Evolutionary conservation across 805 yeast genomes (phyloP), one percentile per base, ranked within the genome.

Genomic region (Saccharomyces paradoxus): DNA sequence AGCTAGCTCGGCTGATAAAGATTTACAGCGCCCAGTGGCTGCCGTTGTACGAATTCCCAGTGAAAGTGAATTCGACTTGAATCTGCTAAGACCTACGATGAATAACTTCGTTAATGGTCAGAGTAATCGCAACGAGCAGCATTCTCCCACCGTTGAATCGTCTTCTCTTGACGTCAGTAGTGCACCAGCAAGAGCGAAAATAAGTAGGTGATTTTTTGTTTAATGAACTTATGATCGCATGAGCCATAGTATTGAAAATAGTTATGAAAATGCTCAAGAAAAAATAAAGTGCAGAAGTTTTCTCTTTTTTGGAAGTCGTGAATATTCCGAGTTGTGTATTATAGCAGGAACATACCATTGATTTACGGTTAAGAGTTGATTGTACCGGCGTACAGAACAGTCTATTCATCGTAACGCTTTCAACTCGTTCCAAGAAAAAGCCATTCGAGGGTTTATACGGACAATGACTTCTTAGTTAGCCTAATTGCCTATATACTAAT

Each of bases 1-100:
- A 62, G 62, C 69, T 37, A 84, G 80, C 57, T 77, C 87, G 1
- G 83, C 84, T 58, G 71, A 72, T 55, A 37, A 37, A 37, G 47
- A 58, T 56, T 14, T 68, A 56, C 54, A 61, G 48, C 57, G 64
- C 46, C 65, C 66, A 14, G 48, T 48, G 4, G 54, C 58, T n/a
- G 64, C 61, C 9, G 56, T 56, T 2, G 55, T 57, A 9, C 55
- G 65, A 26, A 52, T 55, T 29, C 46, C 55, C 4, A 54, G 44
- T 21, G 41, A 37, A 37, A 17, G 4, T 17, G 44, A 37, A 17
- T 32, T 53, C 2, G 55, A 58, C 26, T 26, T 50, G 24, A 37
- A 37, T 9, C 17, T 37, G 24, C 22, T 37, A 2, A 17, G 44
- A 17, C 44, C 44, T 2, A 37, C 44, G 7, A 37, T 37, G 44